These are phyloP conservation scores for Pichia manshurica DNA, from an alignment of 805 yeast species.

Conservation along the genomic window DNA sequence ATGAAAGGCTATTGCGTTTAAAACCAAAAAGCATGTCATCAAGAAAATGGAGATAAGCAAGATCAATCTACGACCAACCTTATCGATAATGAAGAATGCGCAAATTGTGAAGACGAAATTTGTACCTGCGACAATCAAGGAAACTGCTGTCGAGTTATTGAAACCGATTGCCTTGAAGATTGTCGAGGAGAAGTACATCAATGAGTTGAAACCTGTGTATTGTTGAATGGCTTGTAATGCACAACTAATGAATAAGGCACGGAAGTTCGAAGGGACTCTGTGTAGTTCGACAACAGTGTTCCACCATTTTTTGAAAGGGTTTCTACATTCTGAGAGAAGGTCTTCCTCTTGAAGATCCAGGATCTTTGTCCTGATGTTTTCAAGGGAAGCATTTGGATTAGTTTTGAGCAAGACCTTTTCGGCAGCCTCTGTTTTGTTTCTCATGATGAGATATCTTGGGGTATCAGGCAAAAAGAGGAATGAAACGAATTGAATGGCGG, in stretches of 20 bases:
- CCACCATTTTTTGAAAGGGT: constrained; percentile 41
- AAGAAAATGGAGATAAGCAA: constrained; percentile 77
- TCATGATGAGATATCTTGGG: constrained; percentile 81
- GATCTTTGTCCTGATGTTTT: constrained; percentile 59
- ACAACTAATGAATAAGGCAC: constrained; percentile 87
- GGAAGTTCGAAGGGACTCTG: constrained; percentile 66
- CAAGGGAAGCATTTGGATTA: constrained; percentile 58
- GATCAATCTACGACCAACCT: constrained; percentile 81
- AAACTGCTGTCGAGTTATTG: constrained; percentile 85
- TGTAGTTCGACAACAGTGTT: constrained; percentile 61
- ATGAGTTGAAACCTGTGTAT: constrained; percentile 92
- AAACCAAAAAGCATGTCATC: constrained; percentile 68
- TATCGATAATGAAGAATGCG: constrained; percentile 83
- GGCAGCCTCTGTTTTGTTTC: constrained; percentile 62
- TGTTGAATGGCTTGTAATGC: constrained; percentile 96
- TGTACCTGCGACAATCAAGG: constrained; percentile 89
- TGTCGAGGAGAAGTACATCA: constrained; percentile 92
- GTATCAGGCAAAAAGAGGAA: constrained; percentile 92
- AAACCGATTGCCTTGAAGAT: constrained; percentile 90
- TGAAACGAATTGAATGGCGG: constrained; percentile 66
- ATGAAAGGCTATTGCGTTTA: constrained; percentile 91
- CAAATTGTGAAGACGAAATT: constrained; percentile 82
- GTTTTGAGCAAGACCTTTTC: constrained; percentile 56
- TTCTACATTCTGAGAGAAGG: constrained; percentile 35
- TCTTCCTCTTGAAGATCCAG: constrained; percentile 54